These are phyloP conservation scores for Ceratobasidium theobromae DNA, from an alignment of 1,284 basidiomycete genomes.

Conservation along the genomic window DNA sequence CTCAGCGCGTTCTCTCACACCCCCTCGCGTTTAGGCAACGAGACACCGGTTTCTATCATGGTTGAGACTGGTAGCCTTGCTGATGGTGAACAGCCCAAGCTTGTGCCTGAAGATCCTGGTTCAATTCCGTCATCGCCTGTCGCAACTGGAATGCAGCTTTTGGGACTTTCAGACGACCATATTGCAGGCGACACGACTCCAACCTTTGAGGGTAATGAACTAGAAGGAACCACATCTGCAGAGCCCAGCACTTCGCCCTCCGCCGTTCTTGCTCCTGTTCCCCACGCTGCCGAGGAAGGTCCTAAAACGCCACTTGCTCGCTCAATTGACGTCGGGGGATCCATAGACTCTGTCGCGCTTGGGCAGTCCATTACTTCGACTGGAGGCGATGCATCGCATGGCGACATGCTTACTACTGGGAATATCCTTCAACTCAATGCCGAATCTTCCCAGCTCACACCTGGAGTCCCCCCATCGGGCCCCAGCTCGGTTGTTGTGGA, in stretches of 20 bases:
- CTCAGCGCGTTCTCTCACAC: neutral
- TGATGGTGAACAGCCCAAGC: conserved; percentile 27
- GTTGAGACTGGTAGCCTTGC: conserved; percentile 34
- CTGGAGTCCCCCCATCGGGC: neutral
- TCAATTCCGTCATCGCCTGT: conserved; percentile 16
- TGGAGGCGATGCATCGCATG: neutral
- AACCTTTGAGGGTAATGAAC: conserved; percentile 13
- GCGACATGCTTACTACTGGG: neutral
- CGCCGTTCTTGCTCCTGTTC: neutral
- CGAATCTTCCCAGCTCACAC: neutral
- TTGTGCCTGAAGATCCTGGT: conserved; percentile 18
- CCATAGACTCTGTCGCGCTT: neutral
- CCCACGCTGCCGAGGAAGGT: neutral
- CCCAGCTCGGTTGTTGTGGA: conserved; percentile 21
- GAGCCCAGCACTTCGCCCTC: neutral
- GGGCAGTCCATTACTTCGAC: neutral
- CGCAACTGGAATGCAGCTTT: conserved; percentile 17
- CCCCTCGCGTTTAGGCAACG: conserved; percentile 12
- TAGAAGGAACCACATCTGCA: neutral
- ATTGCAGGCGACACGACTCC: conserved; percentile 17
- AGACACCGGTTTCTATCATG: conserved; percentile 33
- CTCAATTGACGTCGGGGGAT: conserved; percentile 1
- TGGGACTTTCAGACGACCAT: conserved; percentile 10
- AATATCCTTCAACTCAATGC: conserved; percentile 8
- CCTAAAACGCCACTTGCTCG: conserved; percentile 19